Conservation (phyloP, 805 yeast genomes). For the Candida ipomoeae region DNA sequence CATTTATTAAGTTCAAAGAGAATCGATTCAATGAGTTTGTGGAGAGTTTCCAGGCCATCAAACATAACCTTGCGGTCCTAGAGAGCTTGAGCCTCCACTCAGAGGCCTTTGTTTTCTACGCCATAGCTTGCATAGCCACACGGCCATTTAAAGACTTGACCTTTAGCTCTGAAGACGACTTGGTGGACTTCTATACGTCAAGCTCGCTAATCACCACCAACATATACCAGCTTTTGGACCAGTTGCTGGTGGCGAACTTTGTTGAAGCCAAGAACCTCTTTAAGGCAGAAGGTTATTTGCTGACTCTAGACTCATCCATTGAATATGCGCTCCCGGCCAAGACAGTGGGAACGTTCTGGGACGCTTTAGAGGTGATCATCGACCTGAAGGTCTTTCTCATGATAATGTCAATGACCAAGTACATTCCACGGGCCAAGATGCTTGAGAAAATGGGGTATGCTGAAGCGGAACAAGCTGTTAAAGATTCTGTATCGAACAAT, state of each 20-base stretch:
- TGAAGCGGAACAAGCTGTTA: slow-evolving; percentile 5
- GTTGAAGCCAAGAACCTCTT: slow-evolving; percentile 13
- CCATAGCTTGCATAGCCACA: slow-evolving; percentile 22
- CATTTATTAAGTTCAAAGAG: slow-evolving; percentile 24
- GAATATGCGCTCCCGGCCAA: slow-evolving; percentile 12
- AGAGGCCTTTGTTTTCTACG: slow-evolving; percentile 23
- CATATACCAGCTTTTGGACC: slow-evolving; percentile 16
- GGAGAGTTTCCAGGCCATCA: slow-evolving; percentile 20
- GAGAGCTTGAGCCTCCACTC: slow-evolving; percentile 1
- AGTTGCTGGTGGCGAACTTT: slow-evolving; percentile 22
- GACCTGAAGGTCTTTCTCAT: slow-evolving; percentile 30
- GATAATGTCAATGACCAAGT: slow-evolving; percentile 24
- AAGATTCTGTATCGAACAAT: slow-evolving; percentile 16
- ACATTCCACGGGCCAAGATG: slow-evolving; percentile 22
- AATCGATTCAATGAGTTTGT: slow-evolving; percentile 24
- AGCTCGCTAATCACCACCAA: slow-evolving; percentile 1
- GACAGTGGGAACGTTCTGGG: slow-evolving; percentile 17
- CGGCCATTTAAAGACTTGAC: slow-evolving; percentile 28
- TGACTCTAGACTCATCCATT: slow-evolving; percentile 7
- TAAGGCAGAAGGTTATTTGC: not conserved
- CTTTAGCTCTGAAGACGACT: slow-evolving; percentile 12
- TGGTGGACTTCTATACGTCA: slow-evolving; percentile 21
- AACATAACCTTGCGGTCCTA: slow-evolving; percentile 2
- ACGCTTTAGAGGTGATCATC: slow-evolving; percentile 23
- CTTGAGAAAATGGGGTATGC: slow-evolving; percentile 27